phyloP scores from a whole-genome alignment of 1,284 basidiomycete species.

The Cryptococcus depauperatus region DNA sequence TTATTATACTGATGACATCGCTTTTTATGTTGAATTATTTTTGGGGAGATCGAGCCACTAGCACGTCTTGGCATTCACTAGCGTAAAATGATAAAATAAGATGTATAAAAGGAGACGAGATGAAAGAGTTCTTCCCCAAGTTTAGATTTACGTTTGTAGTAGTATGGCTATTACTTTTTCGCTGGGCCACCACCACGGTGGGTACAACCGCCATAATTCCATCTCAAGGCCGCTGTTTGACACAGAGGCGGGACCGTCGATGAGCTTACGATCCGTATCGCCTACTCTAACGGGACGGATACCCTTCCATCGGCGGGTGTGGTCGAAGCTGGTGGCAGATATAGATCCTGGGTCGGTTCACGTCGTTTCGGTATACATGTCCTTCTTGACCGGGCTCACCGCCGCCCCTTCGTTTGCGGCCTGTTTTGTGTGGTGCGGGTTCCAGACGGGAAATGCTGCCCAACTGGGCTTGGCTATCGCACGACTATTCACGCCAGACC shows the following conservation, averaged over 20 bases:
- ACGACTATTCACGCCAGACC: conserved; percentile 53
- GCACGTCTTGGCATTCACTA: no score
- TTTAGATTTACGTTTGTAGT: no score
- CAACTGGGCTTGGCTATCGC: conserved; percentile 56
- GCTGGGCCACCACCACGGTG: no score
- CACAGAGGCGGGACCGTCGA: conserved; percentile 1
- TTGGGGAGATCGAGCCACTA: no score
- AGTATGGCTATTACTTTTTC: no score
- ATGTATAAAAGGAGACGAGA: no score
- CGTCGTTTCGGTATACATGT: conserved; percentile 56
- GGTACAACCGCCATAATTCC: conserved; percentile 6
- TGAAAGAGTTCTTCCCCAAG: no score
- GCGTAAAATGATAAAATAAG: no score
- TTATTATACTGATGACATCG: no score
- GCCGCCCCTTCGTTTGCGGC: conserved; percentile 66
- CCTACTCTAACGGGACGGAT: conserved; percentile 4
- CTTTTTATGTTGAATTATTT: no score
- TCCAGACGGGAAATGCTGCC: conserved; percentile 54
- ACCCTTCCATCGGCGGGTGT: conserved; percentile 6
- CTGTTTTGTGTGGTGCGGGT: conserved; percentile 74
- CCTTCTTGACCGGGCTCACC: conserved; percentile 80
- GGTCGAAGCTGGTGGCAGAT: conserved; percentile 3
- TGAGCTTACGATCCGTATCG: conserved; percentile 4
- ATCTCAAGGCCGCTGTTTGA: conserved; percentile 5
- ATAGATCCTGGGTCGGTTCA: conserved; percentile 1